Base-by-base conservation (phyloP, 2,329 filamentous ascomycete genomes). In the Curvularia sp. region DNA sequence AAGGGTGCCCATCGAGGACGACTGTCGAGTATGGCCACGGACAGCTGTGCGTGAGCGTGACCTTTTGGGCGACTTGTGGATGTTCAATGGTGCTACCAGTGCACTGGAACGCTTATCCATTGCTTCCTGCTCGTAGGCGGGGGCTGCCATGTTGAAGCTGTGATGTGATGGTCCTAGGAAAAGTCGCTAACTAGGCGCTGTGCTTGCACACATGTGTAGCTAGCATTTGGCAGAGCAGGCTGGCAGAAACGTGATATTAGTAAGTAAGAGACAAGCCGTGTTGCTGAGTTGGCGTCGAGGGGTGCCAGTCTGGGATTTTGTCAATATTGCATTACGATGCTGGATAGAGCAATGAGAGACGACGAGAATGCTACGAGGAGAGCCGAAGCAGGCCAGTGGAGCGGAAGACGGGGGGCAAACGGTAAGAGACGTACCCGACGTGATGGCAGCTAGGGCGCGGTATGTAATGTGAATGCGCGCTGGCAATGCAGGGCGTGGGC, bases 51-150 rank as follows among this genome's bases (percentile, higher is more conserved):
- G 67, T 49, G 69, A 70, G 24, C 64, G 67, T 43, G 69, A 70
- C 59, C 65, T 67, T 53, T 64, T 70, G 10, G 72, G 72, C 8
- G 73, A 75, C 53, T 77, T 77, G 7, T 73, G 71, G 44, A 77
- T 76, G 60, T 75, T 76, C 41, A 77, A 64, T 24, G 75, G 75
- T 22, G 74, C 75, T 26, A 76, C 73, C 33, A 75, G 51, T 47
- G 75, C 75, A 60, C 73, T 76, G 49, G 73, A 72, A 53, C 69
- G 68, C 64, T 69, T 74, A 46, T 74, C 69, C 63, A 66, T 64
- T 42, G 71, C 64, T 51, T 74, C 67, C 12, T 65, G 63, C 7
- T 71, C 67, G 18, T 65, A 48, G 46, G 61, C 53, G 61, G 68
- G 70, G 43, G 74, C 72, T 47, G 68, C 60, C 74, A 76, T 77